Evolutionary conservation across 441 rosid genomes (phyloP), one percentile per base, ranked within the genome.

Genomic region (Erodium chrysanthum): DNA sequence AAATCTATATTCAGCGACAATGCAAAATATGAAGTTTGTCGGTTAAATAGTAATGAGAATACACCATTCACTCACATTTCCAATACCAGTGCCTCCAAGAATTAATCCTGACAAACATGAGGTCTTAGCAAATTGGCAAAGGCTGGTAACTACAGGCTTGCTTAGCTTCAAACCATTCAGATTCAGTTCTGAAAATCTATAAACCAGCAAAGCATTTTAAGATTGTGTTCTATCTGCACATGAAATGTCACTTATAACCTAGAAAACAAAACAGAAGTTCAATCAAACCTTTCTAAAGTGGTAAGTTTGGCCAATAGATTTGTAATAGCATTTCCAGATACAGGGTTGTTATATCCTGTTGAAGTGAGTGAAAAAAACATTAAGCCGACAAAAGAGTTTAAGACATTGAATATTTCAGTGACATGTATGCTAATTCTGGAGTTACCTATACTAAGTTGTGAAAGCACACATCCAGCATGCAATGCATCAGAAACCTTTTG

Each of bases 131-230:
- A 95, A 82, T 72, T 79, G 77, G 54, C 88, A 90, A 73, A 95
- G 95, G 79, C 86, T 79, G 77, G 82, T 83, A 64, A 82, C 75
- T 25, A 82, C 91, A 69, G 84, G 78, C 74, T 79, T 86, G 78
- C 81, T 85, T 66, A 90, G 83, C 86, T 87, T 87, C 76, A 92
- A 65, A 61, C 97, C 95, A 72, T 76, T 90, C 75, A 90, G 82
- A 81, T 83, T 84, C 81, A 95, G 77, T 71, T 92, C 99, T 65
- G 91, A 70, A 81, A 95, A 90, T 72, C 97, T 95, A 71, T 48
- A 71, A 59, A 50, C 25, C 70, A 75, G 66, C 20, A 68, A 66
- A 70, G 29, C n/a, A 29, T 31, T 54, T 0, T 62, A 27, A 68
- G 40, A 64, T 7, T 11, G 35, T 69, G 7, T 42, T 59, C 22